Evolutionary conservation across 148 eudicot genomes (phyloP).

Genomic region (Mesembryanthemum crystallinum): DNA sequence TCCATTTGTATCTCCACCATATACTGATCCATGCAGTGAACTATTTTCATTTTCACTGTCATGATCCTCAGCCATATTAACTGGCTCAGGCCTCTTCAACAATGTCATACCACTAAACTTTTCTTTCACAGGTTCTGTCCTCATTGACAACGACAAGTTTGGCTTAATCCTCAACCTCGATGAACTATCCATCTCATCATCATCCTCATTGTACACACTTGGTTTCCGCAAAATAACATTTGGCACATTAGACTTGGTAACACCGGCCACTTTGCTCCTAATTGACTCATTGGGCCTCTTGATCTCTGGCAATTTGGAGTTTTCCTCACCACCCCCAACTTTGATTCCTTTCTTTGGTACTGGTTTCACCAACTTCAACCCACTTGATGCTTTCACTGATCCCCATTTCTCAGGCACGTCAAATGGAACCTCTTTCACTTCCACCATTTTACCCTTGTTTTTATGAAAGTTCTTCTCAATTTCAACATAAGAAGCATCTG

Average conservation of each 20-base stretch:
- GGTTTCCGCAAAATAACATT: conserved; percentile 80
- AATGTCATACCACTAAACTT: conserved; percentile 72
- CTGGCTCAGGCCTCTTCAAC: conserved; percentile 68
- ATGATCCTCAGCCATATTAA: conserved; percentile 25
- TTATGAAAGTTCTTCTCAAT: conserved; percentile 69
- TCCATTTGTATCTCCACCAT: conserved; percentile 23
- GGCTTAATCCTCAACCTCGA: conserved; percentile 52
- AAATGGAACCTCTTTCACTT: conserved; percentile 76
- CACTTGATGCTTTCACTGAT: conserved; percentile 32
- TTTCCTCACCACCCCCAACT: conserved; percentile 47
- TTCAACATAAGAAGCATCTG: conserved; percentile 70
- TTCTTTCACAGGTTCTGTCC: conserved; percentile 57
- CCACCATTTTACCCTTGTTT: conserved; percentile 64
- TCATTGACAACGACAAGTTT: conserved; percentile 59
- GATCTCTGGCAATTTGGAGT: conserved; percentile 30
- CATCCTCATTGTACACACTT: conserved; percentile 49
- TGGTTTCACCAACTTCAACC: conserved; percentile 70
- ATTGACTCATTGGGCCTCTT: conserved; percentile 39
- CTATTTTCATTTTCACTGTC: conserved; percentile 30
- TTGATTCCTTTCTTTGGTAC: conserved; percentile 66
- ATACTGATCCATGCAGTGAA: conserved; percentile 15
- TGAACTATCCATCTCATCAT: conserved; percentile 40
- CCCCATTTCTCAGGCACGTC: conserved; percentile 47
- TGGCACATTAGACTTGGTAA: conserved; percentile 53
- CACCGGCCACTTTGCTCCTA: conserved; percentile 23